Percentiles rank a stretch among this genome's conserved stretches.
These are phyloP conservation scores for Kurtzmaniella fragi DNA, from an alignment of 805 yeast species.

Conservation along the genomic window DNA sequence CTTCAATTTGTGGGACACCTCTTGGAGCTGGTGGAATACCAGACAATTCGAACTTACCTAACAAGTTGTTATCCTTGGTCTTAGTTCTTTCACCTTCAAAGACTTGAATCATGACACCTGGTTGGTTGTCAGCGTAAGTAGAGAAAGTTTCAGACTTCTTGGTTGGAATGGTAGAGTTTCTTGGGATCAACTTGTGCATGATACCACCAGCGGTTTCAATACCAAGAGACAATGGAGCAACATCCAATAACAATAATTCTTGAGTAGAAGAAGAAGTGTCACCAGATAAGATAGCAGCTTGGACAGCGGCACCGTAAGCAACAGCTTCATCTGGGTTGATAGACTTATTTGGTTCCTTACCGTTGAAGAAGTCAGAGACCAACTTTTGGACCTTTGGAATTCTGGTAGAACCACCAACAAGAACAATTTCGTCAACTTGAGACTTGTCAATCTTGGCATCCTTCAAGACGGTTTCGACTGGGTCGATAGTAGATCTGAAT, in stretches of 20 bases:
- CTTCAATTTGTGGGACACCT: slow-evolving; percentile 98
- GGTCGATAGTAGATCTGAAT: slow-evolving; percentile 90
- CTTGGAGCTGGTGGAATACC: slow-evolving; percentile 99
- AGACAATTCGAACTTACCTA: slow-evolving; percentile 94
- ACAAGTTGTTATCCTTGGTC: slow-evolving; percentile 92
- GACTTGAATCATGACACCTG: slow-evolving; percentile 96
- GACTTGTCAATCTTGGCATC: slow-evolving; percentile 90
- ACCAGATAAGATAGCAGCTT: slow-evolving; percentile 95
- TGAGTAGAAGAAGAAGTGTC: slow-evolving; percentile 95
- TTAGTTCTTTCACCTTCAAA: slow-evolving; percentile 97
- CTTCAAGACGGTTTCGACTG: slow-evolving; percentile 90
- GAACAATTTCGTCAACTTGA: slow-evolving; percentile 83
- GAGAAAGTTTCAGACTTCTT: slow-evolving; percentile 96
- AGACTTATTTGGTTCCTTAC: slow-evolving; percentile 94
- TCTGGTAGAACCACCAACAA: slow-evolving; percentile 98
- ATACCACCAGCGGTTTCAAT: slow-evolving; percentile 99
- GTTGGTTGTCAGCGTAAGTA: slow-evolving; percentile 96
- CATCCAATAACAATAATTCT: slow-evolving; percentile 90
- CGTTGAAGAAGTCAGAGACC: slow-evolving; percentile 94
- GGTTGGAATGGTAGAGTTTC: slow-evolving; percentile 97
- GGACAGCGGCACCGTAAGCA: slow-evolving; percentile 99
- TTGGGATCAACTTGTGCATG: slow-evolving; percentile 96
- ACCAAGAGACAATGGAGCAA: slow-evolving; percentile 96
- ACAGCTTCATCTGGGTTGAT: slow-evolving; percentile 99
- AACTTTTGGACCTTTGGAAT: slow-evolving; percentile 95